Evolutionary conservation across 805 yeast genomes (phyloP).

Genomic region (Ogataea nakhonphanomensis): DNA sequence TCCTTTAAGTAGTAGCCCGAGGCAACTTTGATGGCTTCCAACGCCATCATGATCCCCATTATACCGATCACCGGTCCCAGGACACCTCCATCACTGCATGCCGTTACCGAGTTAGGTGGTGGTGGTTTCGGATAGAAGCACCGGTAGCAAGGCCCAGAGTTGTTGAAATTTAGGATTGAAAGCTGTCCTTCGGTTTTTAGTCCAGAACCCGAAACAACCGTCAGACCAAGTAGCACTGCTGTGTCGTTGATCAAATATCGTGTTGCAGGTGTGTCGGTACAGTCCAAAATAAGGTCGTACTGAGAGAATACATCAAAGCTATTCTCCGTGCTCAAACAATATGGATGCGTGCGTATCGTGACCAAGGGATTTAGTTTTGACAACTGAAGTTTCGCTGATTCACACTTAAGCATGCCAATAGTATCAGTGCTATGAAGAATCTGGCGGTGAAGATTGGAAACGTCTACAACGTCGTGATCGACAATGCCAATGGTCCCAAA

Average conservation of each 20-base stretch:
- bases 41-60: conserved; percentile 84
- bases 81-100: conserved; percentile 93
- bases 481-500: conserved; percentile 81
- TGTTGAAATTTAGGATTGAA: conserved; percentile 63
- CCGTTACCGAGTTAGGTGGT: conserved; percentile 71
- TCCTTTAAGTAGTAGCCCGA: conserved; percentile 49
- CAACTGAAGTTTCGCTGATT: conserved; percentile 64
- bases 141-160: conserved; percentile 85
- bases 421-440: conserved; percentile 66
- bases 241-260: conserved; percentile 86
- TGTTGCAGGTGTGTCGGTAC: conserved; percentile 90
- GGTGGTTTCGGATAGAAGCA: conserved; percentile 93
- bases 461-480: conserved; percentile 82
- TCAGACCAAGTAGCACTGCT: conserved; percentile 61
- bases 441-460: conserved; percentile 86
- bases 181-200: conserved; percentile 89
- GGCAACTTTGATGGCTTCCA: conserved; percentile 77
- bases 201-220: conserved; percentile 91
- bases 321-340: conserved; percentile 49
- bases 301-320: conserved; percentile 57
- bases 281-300: conserved; percentile 82
- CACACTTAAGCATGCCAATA: conserved; percentile 72
- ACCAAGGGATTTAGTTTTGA: conserved; percentile 66
- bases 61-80: conserved; percentile 95
- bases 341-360: conserved; percentile 47